Percentiles rank a stretch among this genome's conserved stretches.
phyloP scores from a whole-genome alignment of 2,329 filamentous ascomycete genomes.

The Talaromyces amestolkiae region DNA sequence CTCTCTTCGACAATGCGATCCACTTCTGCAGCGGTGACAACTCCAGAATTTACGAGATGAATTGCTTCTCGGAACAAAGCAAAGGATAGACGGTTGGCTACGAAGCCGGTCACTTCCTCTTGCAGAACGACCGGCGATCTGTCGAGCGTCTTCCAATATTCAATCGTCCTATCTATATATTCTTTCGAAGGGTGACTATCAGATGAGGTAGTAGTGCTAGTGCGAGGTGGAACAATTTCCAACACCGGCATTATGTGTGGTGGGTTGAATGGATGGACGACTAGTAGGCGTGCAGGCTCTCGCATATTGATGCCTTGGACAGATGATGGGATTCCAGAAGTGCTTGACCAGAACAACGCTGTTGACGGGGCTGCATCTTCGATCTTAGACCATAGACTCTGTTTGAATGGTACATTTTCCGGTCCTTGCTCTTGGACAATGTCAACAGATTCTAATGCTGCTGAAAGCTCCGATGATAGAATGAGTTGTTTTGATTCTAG shows the following conservation, averaged over 20 bases:
- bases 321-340: slow-evolving; percentile 57
- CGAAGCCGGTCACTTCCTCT: slow-evolving; percentile 56
- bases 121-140: slow-evolving; percentile 51
- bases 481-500: slow-evolving; percentile 29
- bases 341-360: slow-evolving; percentile 58
- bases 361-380: slow-evolving; percentile 44
- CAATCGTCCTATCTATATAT: slow-evolving; percentile 39
- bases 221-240: slow-evolving; percentile 55
- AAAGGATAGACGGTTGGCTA: slow-evolving; percentile 58
- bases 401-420: slow-evolving; percentile 54
- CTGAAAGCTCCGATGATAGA: slow-evolving; percentile 33
- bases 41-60: slow-evolving; percentile 53
- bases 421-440: slow-evolving; percentile 62
- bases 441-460: slow-evolving; percentile 47
- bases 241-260: slow-evolving; percentile 62
- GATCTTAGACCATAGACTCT: slow-evolving; percentile 52
- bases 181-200: slow-evolving; percentile 20
- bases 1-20: slow-evolving; percentile 53
- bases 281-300: slow-evolving; percentile 47
- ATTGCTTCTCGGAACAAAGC: slow-evolving; percentile 57
- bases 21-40: slow-evolving; percentile 53
- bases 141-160: slow-evolving; percentile 46
- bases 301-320: slow-evolving; percentile 46
- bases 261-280: slow-evolving; percentile 62
- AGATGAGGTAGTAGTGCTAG: slow-evolving; percentile 34